Percentiles rank a stretch among this genome's conserved stretches.
These are phyloP conservation scores for Fusarium caatingaense DNA, from an alignment of 2,329 filamentous ascomycete species.

Conservation along the genomic window DNA sequence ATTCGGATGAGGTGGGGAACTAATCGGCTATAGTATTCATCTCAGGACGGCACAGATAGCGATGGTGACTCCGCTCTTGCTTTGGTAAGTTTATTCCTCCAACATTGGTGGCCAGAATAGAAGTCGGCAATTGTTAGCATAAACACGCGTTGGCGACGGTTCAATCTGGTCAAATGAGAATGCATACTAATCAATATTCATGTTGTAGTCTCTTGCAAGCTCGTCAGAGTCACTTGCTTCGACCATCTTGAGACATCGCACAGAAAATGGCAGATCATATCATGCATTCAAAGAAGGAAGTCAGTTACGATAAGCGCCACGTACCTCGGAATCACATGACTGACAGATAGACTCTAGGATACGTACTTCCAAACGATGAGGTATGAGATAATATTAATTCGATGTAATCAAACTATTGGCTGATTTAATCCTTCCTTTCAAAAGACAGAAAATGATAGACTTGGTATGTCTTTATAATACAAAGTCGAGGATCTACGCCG, in stretches of 20 bases:
- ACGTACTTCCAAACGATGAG: constrained; percentile 49
- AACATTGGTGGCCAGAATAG: background rate
- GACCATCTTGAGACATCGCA: constrained; percentile 52
- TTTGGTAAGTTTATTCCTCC: background rate
- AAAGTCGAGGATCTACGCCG: background rate
- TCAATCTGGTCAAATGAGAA: background rate
- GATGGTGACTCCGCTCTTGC: background rate
- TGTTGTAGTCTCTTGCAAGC: background rate
- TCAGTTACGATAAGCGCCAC: constrained; percentile 9
- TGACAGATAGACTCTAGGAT: constrained; percentile 27
- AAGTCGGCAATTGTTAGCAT: background rate
- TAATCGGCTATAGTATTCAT: background rate
- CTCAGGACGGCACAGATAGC: background rate
- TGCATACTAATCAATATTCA: background rate
- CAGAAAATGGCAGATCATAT: constrained; percentile 55
- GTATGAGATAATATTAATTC: constrained; percentile 22
- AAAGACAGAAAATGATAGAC: constrained; percentile 1
- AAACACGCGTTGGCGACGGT: background rate
- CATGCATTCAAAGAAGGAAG: constrained; percentile 50
- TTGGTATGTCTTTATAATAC: background rate
- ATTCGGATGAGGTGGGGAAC: background rate
- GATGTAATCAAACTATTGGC: background rate
- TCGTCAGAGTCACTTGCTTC: constrained; percentile 47
- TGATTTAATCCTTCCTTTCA: background rate
- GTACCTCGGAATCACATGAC: background rate